These are phyloP conservation scores for Lathyrus oleraceus DNA, from an alignment of 306 rosid genomes.

Conservation along the genomic window DNA sequence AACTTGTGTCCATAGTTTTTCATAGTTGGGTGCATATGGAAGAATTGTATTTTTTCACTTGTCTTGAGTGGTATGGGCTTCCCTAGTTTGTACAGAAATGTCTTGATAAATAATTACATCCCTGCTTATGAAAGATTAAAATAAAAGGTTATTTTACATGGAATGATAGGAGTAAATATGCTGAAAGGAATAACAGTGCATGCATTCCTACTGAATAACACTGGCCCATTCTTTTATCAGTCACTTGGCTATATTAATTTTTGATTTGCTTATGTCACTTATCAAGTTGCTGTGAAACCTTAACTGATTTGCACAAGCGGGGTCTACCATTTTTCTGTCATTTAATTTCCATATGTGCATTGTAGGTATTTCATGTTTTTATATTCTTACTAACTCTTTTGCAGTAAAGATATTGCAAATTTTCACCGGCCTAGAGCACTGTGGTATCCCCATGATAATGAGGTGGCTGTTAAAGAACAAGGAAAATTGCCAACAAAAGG, in stretches of 20 bases:
- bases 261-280: slow-evolving; percentile 7
- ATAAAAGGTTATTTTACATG: not conserved
- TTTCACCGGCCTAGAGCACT: slow-evolving; percentile 95
- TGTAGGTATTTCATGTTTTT: slow-evolving; percentile 24
- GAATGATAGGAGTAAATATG: not conserved
- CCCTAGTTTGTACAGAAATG: not conserved
- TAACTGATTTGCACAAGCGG: slow-evolving; percentile 19
- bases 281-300: slow-evolving; percentile 29
- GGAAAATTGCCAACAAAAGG: slow-evolving; percentile 74
- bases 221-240: slow-evolving; percentile 7
- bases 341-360: slow-evolving; percentile 2
- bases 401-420: slow-evolving; percentile 93
- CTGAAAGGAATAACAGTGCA: slow-evolving; percentile 5
- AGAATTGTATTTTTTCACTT: not conserved
- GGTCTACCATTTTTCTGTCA: not conserved
- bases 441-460: slow-evolving; percentile 96
- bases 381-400: slow-evolving; percentile 40
- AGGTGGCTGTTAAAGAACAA: slow-evolving; percentile 77
- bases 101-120: slow-evolving; percentile 5
- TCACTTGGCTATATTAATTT: not conserved
- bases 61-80: not conserved
- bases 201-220: slow-evolving; percentile 4
- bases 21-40: not conserved
- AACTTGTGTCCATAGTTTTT: slow-evolving; percentile 6
- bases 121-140: not conserved